Conservation (phyloP, 1,284 basidiomycete genomes). For the Ganoderma lucidum region DNA sequence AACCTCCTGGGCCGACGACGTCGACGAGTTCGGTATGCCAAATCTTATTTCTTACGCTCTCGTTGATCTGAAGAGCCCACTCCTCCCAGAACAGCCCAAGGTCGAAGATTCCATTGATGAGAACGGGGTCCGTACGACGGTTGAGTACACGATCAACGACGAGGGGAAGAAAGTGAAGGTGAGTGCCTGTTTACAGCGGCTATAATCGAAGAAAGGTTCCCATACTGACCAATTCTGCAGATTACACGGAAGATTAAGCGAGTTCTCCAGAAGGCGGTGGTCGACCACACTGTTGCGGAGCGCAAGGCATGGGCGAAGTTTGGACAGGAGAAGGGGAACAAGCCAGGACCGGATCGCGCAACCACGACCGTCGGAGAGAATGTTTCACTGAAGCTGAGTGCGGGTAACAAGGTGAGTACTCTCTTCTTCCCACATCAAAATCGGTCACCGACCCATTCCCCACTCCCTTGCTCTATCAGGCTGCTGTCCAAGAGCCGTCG, state of each 20-base stretch:
- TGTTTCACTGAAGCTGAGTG: slow-evolving; percentile 84
- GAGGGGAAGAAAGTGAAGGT: slow-evolving; percentile 97
- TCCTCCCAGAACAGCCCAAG: slow-evolving; percentile 47
- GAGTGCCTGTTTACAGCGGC: slow-evolving; percentile 30
- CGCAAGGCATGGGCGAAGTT: slow-evolving; percentile 96
- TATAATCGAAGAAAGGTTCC: too few relatives aligned
- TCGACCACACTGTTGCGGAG: slow-evolving; percentile 94
- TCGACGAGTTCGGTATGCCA: slow-evolving; percentile 72
- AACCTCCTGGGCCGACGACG: slow-evolving; percentile 86
- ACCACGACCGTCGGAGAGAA: slow-evolving; percentile 98
- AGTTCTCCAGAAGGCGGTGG: slow-evolving; percentile 90
- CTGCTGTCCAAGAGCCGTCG: slow-evolving; percentile 72
- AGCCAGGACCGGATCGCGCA: slow-evolving; percentile 89
- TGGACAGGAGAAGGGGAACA: slow-evolving; percentile 89
- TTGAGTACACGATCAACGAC: slow-evolving; percentile 89
- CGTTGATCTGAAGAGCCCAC: neutral
- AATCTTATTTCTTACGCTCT: neutral
- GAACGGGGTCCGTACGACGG: slow-evolving; percentile 87
- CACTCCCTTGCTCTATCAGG: slow-evolving; percentile 36
- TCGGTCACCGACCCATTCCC: neutral
- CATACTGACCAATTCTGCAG: slow-evolving; percentile 48
- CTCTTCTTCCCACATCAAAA: neutral
- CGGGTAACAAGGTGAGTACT: slow-evolving; percentile 79
- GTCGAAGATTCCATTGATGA: slow-evolving; percentile 81
- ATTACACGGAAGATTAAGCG: slow-evolving; percentile 90